Evolutionary conservation across 1,139 yeast species (phyloP), one percentile per base, ranked within the genome.

Genomic region (Suhomyces maxii): DNA sequence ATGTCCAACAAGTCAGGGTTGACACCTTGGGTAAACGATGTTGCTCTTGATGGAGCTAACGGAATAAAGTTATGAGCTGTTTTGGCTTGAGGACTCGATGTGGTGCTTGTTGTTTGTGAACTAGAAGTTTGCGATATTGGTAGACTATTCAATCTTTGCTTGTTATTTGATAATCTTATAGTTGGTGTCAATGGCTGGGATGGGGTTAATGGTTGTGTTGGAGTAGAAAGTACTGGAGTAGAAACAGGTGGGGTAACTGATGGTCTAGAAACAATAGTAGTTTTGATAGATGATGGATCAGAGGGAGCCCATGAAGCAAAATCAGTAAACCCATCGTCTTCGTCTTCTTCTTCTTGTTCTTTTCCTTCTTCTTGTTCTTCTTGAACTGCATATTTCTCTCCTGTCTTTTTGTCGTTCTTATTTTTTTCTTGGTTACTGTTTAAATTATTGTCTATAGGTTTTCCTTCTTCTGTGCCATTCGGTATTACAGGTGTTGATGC

Each of bases 321-420:
- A 11, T 55, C 58, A 9, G 48, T 51, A 42, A 56, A 54, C 3
- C 52, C 57, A 18, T 48, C 44, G 8, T 47, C 53, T 11, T 41
- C 43, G n/a, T 41, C 43, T 7, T 40, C 34, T 7, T 34, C 43
- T 8, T 36, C 39, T 34, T 25, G 32, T 8, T 39, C 35, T 11
- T 36, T 31, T 14, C 23, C 38, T 28, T 40, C 36, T 33, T 25
- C 34, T 11, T 11, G 11, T 9, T 28, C 31, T 28, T 28, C 31
- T 28, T 28, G 3, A 7, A 7, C 5, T 28, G 31, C 3, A 11
- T 28, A 6, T 28, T 28, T 28, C 11, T 18, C 23, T 18, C 1
- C 23, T 18, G 6, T 18, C 23, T 2, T 18, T 18, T 18, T 6
- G 3, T 18, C 3, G 6, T 2, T 30, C 12, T n/a, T n/a, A 11